Base-by-base conservation (phyloP, 2,329 filamentous ascomycete genomes). In the Cladosporium sp. region DNA sequence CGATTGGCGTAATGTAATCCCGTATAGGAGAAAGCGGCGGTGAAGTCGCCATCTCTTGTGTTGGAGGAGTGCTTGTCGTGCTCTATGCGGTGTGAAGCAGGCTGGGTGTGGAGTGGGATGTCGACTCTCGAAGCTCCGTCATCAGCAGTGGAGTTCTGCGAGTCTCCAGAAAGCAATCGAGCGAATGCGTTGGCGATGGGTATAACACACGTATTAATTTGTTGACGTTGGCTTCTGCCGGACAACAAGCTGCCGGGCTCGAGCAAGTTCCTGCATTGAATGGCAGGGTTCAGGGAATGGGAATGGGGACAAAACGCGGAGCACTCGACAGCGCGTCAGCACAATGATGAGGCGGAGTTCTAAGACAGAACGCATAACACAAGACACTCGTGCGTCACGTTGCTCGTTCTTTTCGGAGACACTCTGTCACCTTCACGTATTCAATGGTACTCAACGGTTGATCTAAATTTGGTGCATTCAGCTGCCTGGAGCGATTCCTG, bases 11-110 rank as follows among this genome's bases (percentile, higher is more conserved):
- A 48, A 71, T 73, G 64, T 71, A 73, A 60, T 76, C 70, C 55
- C 71, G 71, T 32, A 74, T 70, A 34, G 75, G 74, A 34, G 75
- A 75, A 53, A 71, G 66, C 34, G 75, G 75, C 37, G 76, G 74
- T 35, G 75, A 77, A 19, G 75, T 71, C 20, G 59, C 62, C 55
- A 66, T 64, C 60, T 66, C 65, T 39, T 20, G 37, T 45, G 42
- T 45, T 22, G 22, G 10, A 12, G 24, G 15, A 19, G 42, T 45
- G 42, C 7, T 24, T 45, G 42, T 45, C 6, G 42, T 17, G 42
- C 3, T 28, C 3, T 45, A 25, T 45, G 42, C 42, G 22, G 42
- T 45, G 42, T 45, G 42, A 45, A 25, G 13, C 13, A 28, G 24
- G 42, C 17, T 15, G 24, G 25, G 20, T 45, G 42, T 45, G 42